Conservation (phyloP, 257 asterid genomes). For the Penstemon barbatus region DNA sequence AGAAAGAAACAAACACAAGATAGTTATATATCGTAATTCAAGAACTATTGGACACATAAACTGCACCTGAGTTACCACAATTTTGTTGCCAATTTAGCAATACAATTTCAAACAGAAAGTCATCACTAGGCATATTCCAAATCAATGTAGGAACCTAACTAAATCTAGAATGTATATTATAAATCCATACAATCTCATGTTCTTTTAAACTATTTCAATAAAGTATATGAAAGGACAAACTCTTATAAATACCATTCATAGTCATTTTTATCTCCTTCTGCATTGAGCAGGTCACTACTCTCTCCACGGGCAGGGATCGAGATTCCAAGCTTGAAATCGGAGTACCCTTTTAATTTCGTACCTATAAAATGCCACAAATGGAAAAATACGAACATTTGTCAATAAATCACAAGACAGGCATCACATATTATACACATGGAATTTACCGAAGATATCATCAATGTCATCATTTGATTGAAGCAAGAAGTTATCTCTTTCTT, state of each 20-base stretch:
- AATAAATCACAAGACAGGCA: slow-evolving; percentile 18
- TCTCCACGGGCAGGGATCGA: too few species aligned
- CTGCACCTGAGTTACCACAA: slow-evolving; percentile 14
- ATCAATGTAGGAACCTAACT: slow-evolving; percentile 7
- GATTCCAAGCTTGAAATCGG: too few species aligned
- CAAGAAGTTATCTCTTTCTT: slow-evolving; percentile 78
- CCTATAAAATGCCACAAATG: slow-evolving; percentile 32
- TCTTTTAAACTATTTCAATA: neutral
- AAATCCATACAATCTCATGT: slow-evolving; percentile 10
- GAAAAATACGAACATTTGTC: slow-evolving; percentile 15
- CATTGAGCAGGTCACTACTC: too few species aligned
- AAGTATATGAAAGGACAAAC: too few species aligned
- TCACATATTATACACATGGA: slow-evolving; percentile 24
- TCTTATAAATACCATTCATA: too few species aligned
- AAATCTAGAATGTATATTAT: slow-evolving; percentile 16
- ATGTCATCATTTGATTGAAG: slow-evolving; percentile 81
- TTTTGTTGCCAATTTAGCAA: slow-evolving; percentile 15
- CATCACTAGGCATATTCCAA: slow-evolving; percentile 5
- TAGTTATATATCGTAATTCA: slow-evolving; percentile 3
- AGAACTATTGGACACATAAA: slow-evolving; percentile 15
- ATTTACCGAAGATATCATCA: slow-evolving; percentile 77
- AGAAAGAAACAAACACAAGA: slow-evolving; percentile 24
- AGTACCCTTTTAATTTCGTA: too few species aligned
- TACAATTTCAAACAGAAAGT: slow-evolving; percentile 10
- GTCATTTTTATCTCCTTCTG: too few species aligned